Evolutionary conservation across 2,329 filamentous ascomycete species (phyloP), one percentile per base, ranked within the genome.

Genomic region (Microcyclospora tardicrescens): DNA sequence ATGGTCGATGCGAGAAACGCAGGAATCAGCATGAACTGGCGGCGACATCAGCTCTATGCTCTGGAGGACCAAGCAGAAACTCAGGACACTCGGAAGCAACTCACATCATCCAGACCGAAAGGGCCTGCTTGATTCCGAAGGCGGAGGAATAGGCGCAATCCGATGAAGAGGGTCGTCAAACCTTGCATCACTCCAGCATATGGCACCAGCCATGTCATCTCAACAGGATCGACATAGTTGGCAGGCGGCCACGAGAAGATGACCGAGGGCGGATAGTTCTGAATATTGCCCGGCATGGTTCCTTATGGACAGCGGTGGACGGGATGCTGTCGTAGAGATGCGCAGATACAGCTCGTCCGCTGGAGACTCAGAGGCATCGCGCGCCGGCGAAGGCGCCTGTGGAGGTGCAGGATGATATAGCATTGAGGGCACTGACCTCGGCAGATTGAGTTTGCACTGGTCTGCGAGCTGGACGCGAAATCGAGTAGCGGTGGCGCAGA

Each of bases 281-380:
- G 33, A 11, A 54, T 39, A 33, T 53, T 54, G 10, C 50, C 52
- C 30, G 51, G 45, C 51, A 54, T 53, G 28, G 27, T 38, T 27
- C 29, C 19, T 24, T 24, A 24, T 24, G 19, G 8, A 8, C 19
- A 8, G 19, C 8, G 19, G 8, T 24, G 19, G 19, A 4, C 19
- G 8, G 19, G 19, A 5, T 24, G 19, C 19, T 24, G 19, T 8
- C 19, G 19, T 24, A 24, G 19, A 24, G 5, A 8, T 24, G 4
- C 19, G 19, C 19, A 24, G 19, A 8, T 24, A 24, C 19, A 24
- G 19, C 19, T 24, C 19, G 19, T 24, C 19, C 19, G 19, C 19
- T 24, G 19, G 8, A 24, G 19, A 24, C 19, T 24, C 19, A 24
- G 19, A 24, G 19, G 19, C 19, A 4, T 24, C 19, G 19, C 19